Base-by-base conservation (phyloP, 805 yeast species). In the Metschnikowia rubicola region DNA sequence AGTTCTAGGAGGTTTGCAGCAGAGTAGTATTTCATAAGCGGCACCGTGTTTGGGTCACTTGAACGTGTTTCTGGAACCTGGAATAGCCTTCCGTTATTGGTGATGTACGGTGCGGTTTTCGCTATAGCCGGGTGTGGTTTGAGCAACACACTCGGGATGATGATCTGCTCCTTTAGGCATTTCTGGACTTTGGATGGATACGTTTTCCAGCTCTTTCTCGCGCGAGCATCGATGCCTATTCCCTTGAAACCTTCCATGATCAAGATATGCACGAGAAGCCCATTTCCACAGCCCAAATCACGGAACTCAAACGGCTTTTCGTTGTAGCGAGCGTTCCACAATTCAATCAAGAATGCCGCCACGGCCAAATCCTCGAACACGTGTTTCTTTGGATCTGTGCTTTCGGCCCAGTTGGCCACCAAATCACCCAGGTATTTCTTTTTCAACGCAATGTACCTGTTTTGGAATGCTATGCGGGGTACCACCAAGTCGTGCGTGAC, bases 241-340 rank as follows among this genome's bases (percentile, higher is more conserved):
- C 98, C 97, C 32, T 60, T 69, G 57, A 79, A 87, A 0, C 97
- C 97, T 67, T 92, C 98, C 72, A 72, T 70, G 8, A 77, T 68
- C 41, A 92, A 70, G 28, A 92, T 78, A 56, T 88, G 79, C 10
- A 88, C 95, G 38, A 92, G 67, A 12, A 88, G 73, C 8, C 98
- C 98, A 66, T 92, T 92, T 7, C 98, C 98, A 68, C 98, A 92
- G 0, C 98, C 98, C 44, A 92, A 64, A 67, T 92, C 98, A 54
- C 92, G 76, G 62, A 91, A 92, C 57, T 83, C 84, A 57, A 86
- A 81, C 4, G 67, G 68, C 19, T 67, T 66, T 53, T 77, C 78
- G 38, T 78, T 74, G 30, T 55, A 58, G 30, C 60, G 61, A 39
- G 75, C 70, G 8, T 66, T 66, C 98, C 98, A 92, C 32, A 88